phyloP scores from a whole-genome alignment of 805 yeast genomes.

The Wickerhamomyces canadensis region DNA sequence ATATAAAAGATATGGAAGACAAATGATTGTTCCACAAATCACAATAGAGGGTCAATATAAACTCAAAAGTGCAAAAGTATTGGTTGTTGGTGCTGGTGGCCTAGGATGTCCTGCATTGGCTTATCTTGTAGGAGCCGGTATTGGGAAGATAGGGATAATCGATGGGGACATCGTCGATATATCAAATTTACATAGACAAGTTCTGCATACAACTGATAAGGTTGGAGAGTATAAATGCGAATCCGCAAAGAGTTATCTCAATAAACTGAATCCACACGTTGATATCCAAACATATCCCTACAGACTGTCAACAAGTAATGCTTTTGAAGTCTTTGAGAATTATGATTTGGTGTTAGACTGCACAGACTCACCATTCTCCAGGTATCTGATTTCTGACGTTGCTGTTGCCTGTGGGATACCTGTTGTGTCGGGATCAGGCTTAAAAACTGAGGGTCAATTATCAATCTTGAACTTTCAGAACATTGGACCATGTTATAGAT shows the following conservation, averaged over 20 bases:
- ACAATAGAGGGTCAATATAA: conserved; percentile 46
- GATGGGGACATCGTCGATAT: conserved; percentile 82
- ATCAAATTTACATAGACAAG: conserved; percentile 87
- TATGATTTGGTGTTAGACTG: conserved; percentile 87
- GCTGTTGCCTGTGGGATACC: conserved; percentile 65
- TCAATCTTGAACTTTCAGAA: conserved; percentile 62
- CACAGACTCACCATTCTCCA: conserved; percentile 85
- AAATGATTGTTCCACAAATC: conserved; percentile 85
- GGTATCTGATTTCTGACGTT: conserved; percentile 84
- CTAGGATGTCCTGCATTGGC: conserved; percentile 88
- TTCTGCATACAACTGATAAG: conserved; percentile 61
- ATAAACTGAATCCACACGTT: conserved; percentile 64
- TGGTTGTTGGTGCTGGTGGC: conserved; percentile 96
- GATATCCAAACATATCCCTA: conserved; percentile 44
- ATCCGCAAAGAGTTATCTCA: conserved; percentile 59
- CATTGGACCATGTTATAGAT: conserved; percentile 88
- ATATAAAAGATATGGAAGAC: conserved; percentile 84
- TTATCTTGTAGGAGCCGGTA: conserved; percentile 83
- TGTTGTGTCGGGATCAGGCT: conserved; percentile 86
- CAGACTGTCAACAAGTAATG: conserved; percentile 49
- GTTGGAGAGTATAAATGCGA: conserved; percentile 74
- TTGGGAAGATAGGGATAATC: conserved; percentile 79
- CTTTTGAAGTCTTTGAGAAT: conserved; percentile 50
- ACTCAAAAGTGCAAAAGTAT: conserved; percentile 51
- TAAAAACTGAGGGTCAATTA: conserved; percentile 88